Base-by-base conservation (phyloP, 2,329 filamentous ascomycete species). In the Cryoendolithus antarcticus region DNA sequence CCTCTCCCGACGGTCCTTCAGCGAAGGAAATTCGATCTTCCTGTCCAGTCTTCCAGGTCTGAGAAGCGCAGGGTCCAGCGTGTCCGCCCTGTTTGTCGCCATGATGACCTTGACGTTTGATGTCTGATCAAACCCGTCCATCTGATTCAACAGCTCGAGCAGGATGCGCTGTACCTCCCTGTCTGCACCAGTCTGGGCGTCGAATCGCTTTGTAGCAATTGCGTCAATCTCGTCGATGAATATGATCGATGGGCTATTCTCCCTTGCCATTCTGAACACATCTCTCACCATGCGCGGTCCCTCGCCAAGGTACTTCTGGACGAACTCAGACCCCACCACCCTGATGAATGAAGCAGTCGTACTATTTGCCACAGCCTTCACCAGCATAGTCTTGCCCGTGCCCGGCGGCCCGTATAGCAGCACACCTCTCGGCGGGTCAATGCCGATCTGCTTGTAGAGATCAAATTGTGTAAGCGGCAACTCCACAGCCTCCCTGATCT, bases 71-170 rank as follows among this genome's bases (percentile, higher is more conserved):
- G 91, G 91, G 60, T 98, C 91, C 48, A 98, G 74, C 5, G 91
- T 98, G 63, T 96, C 91, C 49, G 91, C 89, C 61, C 91, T 82
- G 71, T 98, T 98, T 51, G 91, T 98, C 50, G 91, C 91, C 91
- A 98, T 98, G 68, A 98, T 98, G 61, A 98, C 91, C 71, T 98
- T 98, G 65, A 98, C 91, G 64, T 98, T 98, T 61, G 86, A 84
- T 0, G 86, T 94, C 65, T 98, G 91, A 63, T 98, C 91, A 69
- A 98, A 98, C 48, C 91, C 91, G 61, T 98, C 91, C 91, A 98
- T 98, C 67, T 98, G 91, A 69, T 98, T 98, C 48, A 98, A 80
- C 51, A 98, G 70, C 63, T 98, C 91, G 44, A 98, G 80, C 43
- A 98, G 71, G 57, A 98, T 98, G 73, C 91, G 89, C 69, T 98